Conservation (phyloP, 352 stramenopile genomes). For the Phytophthora aleatoria region DNA sequence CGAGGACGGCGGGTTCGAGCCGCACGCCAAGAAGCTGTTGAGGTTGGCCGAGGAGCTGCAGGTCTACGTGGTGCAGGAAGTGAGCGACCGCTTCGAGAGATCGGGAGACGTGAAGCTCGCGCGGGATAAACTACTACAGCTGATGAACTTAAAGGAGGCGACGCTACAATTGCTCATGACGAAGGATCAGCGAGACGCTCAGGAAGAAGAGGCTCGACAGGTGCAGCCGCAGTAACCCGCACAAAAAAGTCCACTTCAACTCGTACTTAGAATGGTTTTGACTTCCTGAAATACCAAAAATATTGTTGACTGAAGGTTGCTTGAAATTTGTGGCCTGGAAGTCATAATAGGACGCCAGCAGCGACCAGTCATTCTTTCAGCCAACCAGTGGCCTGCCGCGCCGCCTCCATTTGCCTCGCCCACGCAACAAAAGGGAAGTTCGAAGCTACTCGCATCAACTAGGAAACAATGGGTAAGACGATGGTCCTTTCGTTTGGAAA, state of each 20-base stretch:
- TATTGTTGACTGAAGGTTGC: slow-evolving; percentile 36
- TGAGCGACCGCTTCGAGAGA: slow-evolving; percentile 31
- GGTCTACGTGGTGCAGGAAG: slow-evolving; percentile 48
- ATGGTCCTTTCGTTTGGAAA: not conserved
- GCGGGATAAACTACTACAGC: slow-evolving; percentile 41
- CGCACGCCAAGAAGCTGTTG: slow-evolving; percentile 52
- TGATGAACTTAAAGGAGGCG: slow-evolving; percentile 64
- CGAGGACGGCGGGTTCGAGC: slow-evolving; percentile 51
- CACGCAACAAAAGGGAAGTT: slow-evolving; percentile 70
- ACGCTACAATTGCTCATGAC: slow-evolving; percentile 63
- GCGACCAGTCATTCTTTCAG: slow-evolving; percentile 41
- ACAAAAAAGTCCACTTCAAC: slow-evolving; percentile 14
- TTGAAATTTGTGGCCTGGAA: slow-evolving; percentile 3
- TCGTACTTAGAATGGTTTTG: slow-evolving; percentile 1
- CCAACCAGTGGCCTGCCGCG: slow-evolving; percentile 45
- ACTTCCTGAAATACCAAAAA: not conserved
- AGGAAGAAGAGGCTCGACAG: slow-evolving; percentile 29
- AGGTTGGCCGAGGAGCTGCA: slow-evolving; percentile 47
- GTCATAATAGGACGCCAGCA: slow-evolving; percentile 17
- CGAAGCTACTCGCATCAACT: slow-evolving; percentile 63
- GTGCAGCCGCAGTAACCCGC: not conserved
- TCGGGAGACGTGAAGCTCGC: slow-evolving; percentile 44
- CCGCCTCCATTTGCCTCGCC: slow-evolving; percentile 34
- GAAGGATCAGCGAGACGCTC: slow-evolving; percentile 46
- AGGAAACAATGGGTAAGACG: slow-evolving; percentile 71